These are phyloP conservation scores for Xanthoconium stramineum DNA, from an alignment of 768 basidiomycete genomes.

Conservation along the genomic window DNA sequence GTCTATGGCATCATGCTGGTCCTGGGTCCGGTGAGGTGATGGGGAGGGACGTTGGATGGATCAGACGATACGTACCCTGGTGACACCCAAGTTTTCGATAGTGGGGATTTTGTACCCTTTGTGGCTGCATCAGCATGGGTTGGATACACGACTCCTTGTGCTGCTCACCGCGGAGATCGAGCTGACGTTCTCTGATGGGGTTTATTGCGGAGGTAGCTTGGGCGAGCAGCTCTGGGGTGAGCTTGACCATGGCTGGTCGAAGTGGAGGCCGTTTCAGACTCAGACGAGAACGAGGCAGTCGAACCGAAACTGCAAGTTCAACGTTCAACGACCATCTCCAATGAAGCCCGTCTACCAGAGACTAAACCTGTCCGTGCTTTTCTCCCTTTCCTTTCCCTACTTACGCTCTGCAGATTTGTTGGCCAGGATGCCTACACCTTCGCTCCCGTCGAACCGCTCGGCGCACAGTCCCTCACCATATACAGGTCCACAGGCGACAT, in stretches of 20 bases:
- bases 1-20: slow-evolving; percentile 93
- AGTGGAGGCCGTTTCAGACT: slow-evolving; percentile 33
- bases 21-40: slow-evolving; percentile 42
- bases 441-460: slow-evolving; percentile 58
- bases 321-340: slow-evolving; percentile 20
- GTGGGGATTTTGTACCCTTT: slow-evolving; percentile 91
- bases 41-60: slow-evolving; percentile 11
- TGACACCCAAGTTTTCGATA: slow-evolving; percentile 95
- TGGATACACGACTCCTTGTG: slow-evolving; percentile 9
- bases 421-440: slow-evolving; percentile 77
- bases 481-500: slow-evolving; percentile 75
- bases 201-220: slow-evolving; percentile 76
- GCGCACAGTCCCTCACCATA: slow-evolving; percentile 66
- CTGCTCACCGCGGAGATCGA: slow-evolving; percentile 80
- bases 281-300: slow-evolving; percentile 27
- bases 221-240: slow-evolving; percentile 91
- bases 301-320: not conserved
- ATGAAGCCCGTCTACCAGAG: slow-evolving; percentile 74
- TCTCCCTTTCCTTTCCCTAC: not conserved
- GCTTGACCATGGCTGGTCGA: slow-evolving; percentile 62
- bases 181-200: slow-evolving; percentile 83
- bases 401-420: slow-evolving; percentile 49
- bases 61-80: slow-evolving; percentile 54
- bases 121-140: slow-evolving; percentile 16
- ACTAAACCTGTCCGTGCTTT: slow-evolving; percentile 57